Base-by-base conservation (phyloP, 176 grass and related monocot genomes). In the Musa troglodytarum region DNA sequence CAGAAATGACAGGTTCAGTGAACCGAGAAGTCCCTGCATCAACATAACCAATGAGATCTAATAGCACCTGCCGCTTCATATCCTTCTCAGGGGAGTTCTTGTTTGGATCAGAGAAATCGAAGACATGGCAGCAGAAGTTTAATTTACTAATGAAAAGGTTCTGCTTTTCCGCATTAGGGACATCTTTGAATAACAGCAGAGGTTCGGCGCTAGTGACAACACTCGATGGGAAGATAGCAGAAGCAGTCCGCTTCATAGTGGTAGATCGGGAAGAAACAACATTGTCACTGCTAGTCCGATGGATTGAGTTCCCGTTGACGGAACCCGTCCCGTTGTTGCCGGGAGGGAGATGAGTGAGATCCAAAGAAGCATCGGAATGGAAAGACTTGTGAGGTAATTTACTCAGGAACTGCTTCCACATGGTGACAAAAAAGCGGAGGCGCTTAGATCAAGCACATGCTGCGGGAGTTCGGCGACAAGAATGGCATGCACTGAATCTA, bases 351-450 rank as follows among this genome's bases (percentile, higher is more conserved):
- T 76, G 77, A 52, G 82, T 78, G 80, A 77, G 81, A 52, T 82
- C 88, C 8, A 84, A 79, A 28, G 80, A 79, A 14, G 43, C 65
- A 58, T 81, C 85, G 16, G 63, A 73, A 65, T 85, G 83, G n/a
- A 83, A 74, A 14, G 88, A 86, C 78, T 99, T 99, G 49, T 88
- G 88, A 22, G 96, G 96, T 51, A 99, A 83, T 85, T 99, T 99
- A 77, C 75, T 86, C 1, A 99, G 85, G 66, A 99, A 76, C 69
- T 94, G 91, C 54, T 99, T 99, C 91, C 88, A 99, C 91, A 99
- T 99, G 80, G 79, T 65, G 1, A 15, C 21, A 49, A 65, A 16
- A n/a, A 17, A 19, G 15, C 43, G 15, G 61, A 52, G 17, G 69
- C 34, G 3, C 58, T 74, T 54, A 65, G 72, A 66, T 76, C 12